Base-by-base conservation (phyloP, 805 yeast genomes). In the Debaryomyces tyrocola region DNA sequence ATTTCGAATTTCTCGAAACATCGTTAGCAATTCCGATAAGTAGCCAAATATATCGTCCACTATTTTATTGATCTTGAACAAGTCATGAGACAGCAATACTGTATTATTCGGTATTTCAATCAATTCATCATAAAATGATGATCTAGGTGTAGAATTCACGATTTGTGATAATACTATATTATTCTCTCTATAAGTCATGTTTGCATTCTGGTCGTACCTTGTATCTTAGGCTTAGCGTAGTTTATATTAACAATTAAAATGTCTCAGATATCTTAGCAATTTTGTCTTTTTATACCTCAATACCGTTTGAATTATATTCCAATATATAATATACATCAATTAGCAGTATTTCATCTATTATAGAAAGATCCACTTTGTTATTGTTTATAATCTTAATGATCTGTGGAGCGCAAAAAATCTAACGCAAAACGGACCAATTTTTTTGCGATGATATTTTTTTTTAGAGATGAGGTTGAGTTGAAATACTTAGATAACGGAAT, bases 41-140 rank as follows among this genome's bases (percentile, higher is more conserved):
- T 61, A 64, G 18, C 45, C 45, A n/a, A 56, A 53, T 20, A 68
- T 57, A 34, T 60, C 69, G n/a, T 57, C 67, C 12, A 65, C 49
- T 1, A 59, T 53, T 33, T 62, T 63, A 46, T 59, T 59, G 24
- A 68, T 52, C 24, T 63, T 62, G 51, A 59, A 46, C 17, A 62
- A 42, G 15, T 65, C 68, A 44, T 64, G 62, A 8, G 51, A 56
- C 47, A 47, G 58, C 14, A 58, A 34, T 15, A 29, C 37, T 3
- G 52, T 12, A 6, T 36, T 45, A 2, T 53, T 34, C 2, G 64
- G 62, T 2, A 64, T 43, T 18, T 51, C 46, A 4, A 60, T 48
- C 21, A 59, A 37, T 44, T 61, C 64, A 18, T 58, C 59, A 41
- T 60, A 58, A 42, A 56, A 50, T 6, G 60, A 51, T 39, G 61